These are phyloP conservation scores for Vitis hybrid DNA, from an alignment of 177 flowering plant genomes.

Conservation along the genomic window DNA sequence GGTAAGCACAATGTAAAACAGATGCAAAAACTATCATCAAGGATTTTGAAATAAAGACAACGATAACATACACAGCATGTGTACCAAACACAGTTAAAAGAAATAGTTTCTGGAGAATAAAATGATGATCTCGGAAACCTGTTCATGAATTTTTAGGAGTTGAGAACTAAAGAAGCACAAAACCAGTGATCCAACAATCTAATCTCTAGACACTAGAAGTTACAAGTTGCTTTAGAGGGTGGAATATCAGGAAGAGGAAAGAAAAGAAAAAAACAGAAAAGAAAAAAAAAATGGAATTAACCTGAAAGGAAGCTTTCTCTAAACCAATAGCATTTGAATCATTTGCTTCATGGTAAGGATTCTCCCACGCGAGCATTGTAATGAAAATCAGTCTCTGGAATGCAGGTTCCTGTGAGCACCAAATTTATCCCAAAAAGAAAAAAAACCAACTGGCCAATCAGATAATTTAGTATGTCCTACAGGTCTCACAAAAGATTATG, in stretches of 20 bases:
- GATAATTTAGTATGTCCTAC: background rate
- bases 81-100: too few species aligned
- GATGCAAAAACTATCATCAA: too few species aligned
- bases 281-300: constrained; percentile 11
- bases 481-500: background rate
- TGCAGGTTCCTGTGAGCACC: constrained; percentile 71
- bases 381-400: constrained; percentile 81
- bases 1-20: too few species aligned
- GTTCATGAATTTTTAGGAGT: too few species aligned
- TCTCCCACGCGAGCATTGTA: constrained; percentile 97
- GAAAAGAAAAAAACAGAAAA: background rate
- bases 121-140: too few species aligned
- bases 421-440: constrained; percentile 3
- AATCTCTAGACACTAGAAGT: background rate
- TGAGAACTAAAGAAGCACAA: too few species aligned
- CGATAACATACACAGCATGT: too few species aligned
- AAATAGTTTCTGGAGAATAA: too few species aligned
- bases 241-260: too few species aligned
- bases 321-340: constrained; percentile 20
- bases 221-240: background rate
- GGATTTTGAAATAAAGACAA: too few species aligned
- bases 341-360: constrained; percentile 48
- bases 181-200: background rate
- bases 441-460: background rate
- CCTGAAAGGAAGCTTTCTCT: constrained; percentile 56